Base-by-base conservation (phyloP, 2,329 filamentous ascomycete species). In the Fusarium verrucosum region DNA sequence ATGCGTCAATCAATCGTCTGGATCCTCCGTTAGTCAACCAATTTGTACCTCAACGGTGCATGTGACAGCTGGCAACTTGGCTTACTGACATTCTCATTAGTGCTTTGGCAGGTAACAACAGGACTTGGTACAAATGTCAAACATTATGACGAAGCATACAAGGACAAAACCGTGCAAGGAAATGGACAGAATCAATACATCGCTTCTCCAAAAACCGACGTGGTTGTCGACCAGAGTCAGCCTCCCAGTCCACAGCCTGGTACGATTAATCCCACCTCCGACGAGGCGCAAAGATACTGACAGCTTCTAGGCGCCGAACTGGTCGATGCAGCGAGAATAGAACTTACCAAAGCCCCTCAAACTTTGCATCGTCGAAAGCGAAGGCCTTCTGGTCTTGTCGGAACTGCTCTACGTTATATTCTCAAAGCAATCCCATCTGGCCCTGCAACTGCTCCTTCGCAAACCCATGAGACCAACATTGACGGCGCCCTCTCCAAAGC, bases 381-480 rank as follows among this genome's bases (percentile, higher is more conserved):
- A 66, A 81, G 80, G 54, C 76, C 79, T 36, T 73, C 77, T 11
- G 79, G 85, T 47, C 72, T 87, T 11, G 47, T 79, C 16, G 79
- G 78, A 25, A 76, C 76, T 3, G 62, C 78, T 10, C 67, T 83
- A 17, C 79, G 80, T 40, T 79, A 83, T 63, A 75, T 80, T 35
- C 62, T 83, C 25, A 82, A 82, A 63, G 77, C 80, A 4, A 76
- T 86, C 7, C 84, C 85, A 10, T 84, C 78, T 23, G 72, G 85
- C 28, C 81, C 82, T 26, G 78, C 79, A 40, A 81, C 77, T 30
- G 77, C 82, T 7, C 81, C 84, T 7, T 78, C 80, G 2, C 75
- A 80, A 25, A 65, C 75, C 32, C 59, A 76, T 32, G 73, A 76
- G 17, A 68, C 73, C 23, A 74, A 66, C 5, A 58, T 80, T 19